Evolutionary conservation across 164 flowering plant genomes (phyloP).

Genomic region (Magnolia sinica): DNA sequence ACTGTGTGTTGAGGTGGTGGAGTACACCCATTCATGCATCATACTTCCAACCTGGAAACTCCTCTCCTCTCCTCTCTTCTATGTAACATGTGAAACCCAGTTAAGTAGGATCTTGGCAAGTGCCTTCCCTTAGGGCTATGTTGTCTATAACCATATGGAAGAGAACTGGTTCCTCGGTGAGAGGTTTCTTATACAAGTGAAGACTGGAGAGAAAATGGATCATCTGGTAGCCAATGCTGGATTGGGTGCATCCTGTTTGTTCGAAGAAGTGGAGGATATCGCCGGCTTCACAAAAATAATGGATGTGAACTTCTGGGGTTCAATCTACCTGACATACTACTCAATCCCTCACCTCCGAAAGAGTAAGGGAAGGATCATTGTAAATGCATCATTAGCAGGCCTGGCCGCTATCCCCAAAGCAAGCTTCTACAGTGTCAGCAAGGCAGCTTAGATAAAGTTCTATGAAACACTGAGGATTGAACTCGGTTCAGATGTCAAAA

Average conservation of each 20-base stretch:
- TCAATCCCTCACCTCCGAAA: conserved; percentile 48
- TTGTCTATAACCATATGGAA: too few species aligned
- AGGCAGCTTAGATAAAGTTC: conserved; percentile 52
- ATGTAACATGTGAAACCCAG: too few species aligned
- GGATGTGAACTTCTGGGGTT: conserved; percentile 65
- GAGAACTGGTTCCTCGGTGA: too few species aligned
- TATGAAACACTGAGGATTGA: conserved; percentile 58
- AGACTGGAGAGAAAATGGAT: conserved; percentile 33
- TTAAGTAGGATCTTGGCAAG: too few species aligned
- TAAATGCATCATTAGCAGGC: conserved; percentile 29
- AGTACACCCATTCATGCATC: too few species aligned
- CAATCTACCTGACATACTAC: conserved; percentile 35
- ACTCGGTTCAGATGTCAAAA: conserved; percentile 33
- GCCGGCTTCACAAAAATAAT: conserved; percentile 24
- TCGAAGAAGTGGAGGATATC: conserved; percentile 34
- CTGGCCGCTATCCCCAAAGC: conserved; percentile 38
- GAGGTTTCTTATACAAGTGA: too few species aligned
- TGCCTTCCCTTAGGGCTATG: too few species aligned
- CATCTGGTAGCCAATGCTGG: conserved; percentile 74
- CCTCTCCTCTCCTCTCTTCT: too few species aligned
- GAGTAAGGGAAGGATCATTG: conserved; percentile 45
- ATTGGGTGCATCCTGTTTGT: conserved; percentile 26
- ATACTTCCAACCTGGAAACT: too few species aligned
- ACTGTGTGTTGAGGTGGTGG: too few species aligned
- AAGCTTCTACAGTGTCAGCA: conserved; percentile 49